These are phyloP conservation scores for Lachnellula cervina DNA, from an alignment of 2,329 filamentous ascomycete species.

Conservation along the genomic window DNA sequence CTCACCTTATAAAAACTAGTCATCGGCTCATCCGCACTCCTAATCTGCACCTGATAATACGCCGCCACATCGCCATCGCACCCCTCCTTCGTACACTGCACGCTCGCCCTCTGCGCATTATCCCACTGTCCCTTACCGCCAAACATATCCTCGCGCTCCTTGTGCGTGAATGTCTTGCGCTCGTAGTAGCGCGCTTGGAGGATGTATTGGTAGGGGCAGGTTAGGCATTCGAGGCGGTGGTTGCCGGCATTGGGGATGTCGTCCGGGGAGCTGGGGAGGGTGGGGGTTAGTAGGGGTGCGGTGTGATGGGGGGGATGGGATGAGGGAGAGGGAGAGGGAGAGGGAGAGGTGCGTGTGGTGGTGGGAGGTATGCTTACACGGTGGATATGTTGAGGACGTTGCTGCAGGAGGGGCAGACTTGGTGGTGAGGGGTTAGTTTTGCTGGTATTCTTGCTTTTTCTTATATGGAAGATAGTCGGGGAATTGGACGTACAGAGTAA, in stretches of 20 bases:
- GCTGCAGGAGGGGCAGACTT: conserved; percentile 78
- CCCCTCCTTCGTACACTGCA: conserved; percentile 74
- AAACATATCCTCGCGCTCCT: conserved; percentile 85
- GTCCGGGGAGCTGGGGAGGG: conserved; percentile 22
- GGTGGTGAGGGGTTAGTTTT: neutral
- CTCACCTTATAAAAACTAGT: conserved; percentile 87
- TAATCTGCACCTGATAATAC: conserved; percentile 95
- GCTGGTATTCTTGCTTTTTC: neutral
- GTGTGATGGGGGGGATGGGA: neutral
- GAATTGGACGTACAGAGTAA: conserved; percentile 53
- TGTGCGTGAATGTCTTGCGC: conserved; percentile 72
- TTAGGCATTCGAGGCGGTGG: conserved; percentile 90
- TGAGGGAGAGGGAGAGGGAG: neutral
- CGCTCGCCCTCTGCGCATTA: conserved; percentile 78
- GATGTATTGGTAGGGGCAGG: conserved; percentile 86
- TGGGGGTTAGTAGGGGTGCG: neutral
- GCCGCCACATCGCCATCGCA: conserved; percentile 84
- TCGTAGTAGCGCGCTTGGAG: conserved; percentile 76
- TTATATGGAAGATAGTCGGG: neutral
- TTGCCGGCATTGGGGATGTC: conserved; percentile 46
- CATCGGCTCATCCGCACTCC: conserved; percentile 97
- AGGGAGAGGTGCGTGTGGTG: too few relatives aligned
- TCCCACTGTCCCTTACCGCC: conserved; percentile 86
- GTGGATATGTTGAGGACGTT: conserved; percentile 73
- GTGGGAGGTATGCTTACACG: neutral